phyloP scores from a whole-genome alignment of 345 rosid species.

The Lumnitzera littorea region DNA sequence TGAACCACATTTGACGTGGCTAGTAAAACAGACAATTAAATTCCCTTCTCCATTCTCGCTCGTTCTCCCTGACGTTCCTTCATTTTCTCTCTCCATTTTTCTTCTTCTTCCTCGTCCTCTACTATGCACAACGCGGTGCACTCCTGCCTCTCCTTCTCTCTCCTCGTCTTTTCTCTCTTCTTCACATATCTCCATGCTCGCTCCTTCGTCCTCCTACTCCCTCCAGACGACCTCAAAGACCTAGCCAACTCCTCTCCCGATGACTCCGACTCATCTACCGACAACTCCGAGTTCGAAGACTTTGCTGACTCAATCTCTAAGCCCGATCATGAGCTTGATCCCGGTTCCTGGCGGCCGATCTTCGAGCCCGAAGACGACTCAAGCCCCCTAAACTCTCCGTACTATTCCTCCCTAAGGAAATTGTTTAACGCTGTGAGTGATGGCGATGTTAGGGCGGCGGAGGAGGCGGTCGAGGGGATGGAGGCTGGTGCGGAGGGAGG shows the following conservation, averaged over 20 bases:
- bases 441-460: constrained; percentile 58
- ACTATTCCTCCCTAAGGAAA: constrained; percentile 49
- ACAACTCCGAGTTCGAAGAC: constrained; percentile 63
- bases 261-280: constrained; percentile 22
- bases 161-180: constrained; percentile 23
- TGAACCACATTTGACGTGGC: no score
- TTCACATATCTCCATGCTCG: constrained; percentile 44
- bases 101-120: no score
- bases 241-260: constrained; percentile 20
- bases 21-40: no score
- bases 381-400: constrained; percentile 16
- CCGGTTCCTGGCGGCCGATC: constrained; percentile 90
- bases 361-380: constrained; percentile 60
- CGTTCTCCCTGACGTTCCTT: no score
- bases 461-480: constrained; percentile 62
- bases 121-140: no score
- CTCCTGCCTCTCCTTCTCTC: constrained; percentile 2
- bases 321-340: constrained; percentile 76
- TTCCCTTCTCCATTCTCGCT: no score
- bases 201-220: constrained; percentile 61
- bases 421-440: constrained; percentile 41
- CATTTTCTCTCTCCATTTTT: no score
- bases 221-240: constrained; percentile 84
- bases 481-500: constrained; percentile 50
- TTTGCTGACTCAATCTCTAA: constrained; percentile 62